These are phyloP conservation scores for Ceratocystis diversiconidia DNA, from an alignment of 2,329 filamentous ascomycete genomes.

Conservation along the genomic window DNA sequence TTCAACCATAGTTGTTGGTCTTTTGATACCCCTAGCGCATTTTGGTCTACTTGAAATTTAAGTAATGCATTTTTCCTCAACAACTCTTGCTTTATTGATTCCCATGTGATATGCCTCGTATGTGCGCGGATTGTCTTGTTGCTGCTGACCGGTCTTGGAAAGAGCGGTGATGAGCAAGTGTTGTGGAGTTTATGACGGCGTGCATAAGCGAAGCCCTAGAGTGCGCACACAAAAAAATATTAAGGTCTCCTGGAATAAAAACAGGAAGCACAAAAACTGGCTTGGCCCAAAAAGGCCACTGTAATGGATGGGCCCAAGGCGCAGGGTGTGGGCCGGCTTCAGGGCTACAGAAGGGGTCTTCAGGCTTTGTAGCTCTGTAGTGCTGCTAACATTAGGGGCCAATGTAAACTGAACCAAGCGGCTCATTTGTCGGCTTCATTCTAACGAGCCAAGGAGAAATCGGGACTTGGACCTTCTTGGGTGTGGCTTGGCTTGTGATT, in stretches of 20 bases:
- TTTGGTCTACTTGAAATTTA: constrained; percentile 13
- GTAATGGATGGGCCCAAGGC: no score
- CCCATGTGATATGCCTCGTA: neutral
- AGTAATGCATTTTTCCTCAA: constrained; percentile 3
- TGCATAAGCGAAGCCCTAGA: constrained; percentile 8
- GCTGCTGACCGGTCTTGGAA: neutral
- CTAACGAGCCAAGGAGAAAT: neutral
- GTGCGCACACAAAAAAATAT: neutral
- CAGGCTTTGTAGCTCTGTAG: no score
- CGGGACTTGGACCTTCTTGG: neutral
- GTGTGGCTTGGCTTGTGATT: neutral
- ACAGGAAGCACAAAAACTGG: neutral
- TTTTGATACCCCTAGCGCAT: constrained; percentile 8
- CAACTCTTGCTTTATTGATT: neutral
- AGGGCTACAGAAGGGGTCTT: no score
- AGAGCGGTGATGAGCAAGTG: neutral
- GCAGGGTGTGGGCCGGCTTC: no score
- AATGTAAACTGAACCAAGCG: no score
- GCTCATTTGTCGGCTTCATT: neutral
- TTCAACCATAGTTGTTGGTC: constrained; percentile 5
- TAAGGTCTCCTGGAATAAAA: neutral
- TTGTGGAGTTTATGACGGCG: neutral
- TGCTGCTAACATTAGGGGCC: no score
- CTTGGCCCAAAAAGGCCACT: no score
- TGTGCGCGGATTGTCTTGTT: neutral